Percentiles rank a stretch among this genome's conserved stretches.
Conservation (phyloP, 1,284 basidiomycete species). For the Neotropicomus parvogracilis region DNA sequence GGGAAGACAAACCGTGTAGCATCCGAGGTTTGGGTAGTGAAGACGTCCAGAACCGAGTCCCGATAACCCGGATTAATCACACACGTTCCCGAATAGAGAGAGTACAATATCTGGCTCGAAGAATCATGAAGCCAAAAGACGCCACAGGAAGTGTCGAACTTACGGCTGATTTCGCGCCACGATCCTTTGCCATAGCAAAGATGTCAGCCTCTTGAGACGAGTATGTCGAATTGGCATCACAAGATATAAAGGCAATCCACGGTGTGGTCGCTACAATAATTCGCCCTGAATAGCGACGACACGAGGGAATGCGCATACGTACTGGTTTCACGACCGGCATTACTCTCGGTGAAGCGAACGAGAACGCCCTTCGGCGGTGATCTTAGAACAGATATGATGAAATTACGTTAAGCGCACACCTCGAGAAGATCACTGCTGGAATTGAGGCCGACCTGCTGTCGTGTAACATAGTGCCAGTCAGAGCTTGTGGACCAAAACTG, state of each 20-base stretch:
- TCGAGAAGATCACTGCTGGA: conserved; percentile 48
- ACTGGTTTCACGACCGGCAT: conserved; percentile 41
- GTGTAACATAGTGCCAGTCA: conserved; percentile 54
- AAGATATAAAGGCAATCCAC: conserved; percentile 85
- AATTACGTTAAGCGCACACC: conserved; percentile 35
- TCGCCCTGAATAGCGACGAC: conserved; percentile 10
- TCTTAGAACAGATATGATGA: too few relatives aligned
- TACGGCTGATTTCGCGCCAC: conserved; percentile 77
- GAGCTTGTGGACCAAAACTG: conserved; percentile 35
- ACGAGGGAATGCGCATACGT: conserved; percentile 7
- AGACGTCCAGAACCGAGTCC: conserved; percentile 78
- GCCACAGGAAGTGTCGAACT: conserved; percentile 18
- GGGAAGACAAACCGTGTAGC: conserved; percentile 36
- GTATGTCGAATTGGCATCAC: conserved; percentile 71
- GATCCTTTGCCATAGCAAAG: conserved; percentile 73
- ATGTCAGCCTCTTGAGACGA: conserved; percentile 61
- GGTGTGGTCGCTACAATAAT: conserved; percentile 60
- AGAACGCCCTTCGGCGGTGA: conserved; percentile 57
- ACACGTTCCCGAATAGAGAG: conserved; percentile 66
- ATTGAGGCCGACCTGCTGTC: conserved; percentile 49
- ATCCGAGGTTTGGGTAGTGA: conserved; percentile 54
- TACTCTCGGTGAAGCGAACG: conserved; percentile 73
- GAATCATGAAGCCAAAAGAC: background rate
- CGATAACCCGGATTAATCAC: conserved; percentile 74
- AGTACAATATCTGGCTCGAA: conserved; percentile 65